Base-by-base conservation (phyloP, 768 basidiomycete species). In the Porphyrellus cyaneotinctus region DNA sequence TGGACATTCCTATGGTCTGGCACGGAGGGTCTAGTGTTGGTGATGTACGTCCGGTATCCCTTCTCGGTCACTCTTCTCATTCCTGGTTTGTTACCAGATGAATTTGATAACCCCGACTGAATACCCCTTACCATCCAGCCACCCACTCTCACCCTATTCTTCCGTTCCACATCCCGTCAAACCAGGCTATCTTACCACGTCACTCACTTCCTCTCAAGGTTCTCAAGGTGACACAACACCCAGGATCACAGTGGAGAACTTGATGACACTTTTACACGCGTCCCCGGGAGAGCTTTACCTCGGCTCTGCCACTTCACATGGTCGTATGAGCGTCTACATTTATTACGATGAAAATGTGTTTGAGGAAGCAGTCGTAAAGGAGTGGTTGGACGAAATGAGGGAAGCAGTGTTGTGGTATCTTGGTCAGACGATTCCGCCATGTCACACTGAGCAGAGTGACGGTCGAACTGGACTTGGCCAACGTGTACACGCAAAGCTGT, bases 41-140 rank as follows among this genome's bases (percentile, higher is more conserved):
- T 4, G 73, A 58, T 18, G 62, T 68, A 37, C 35, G 56, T 48
- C 38, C 17, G 6, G 12, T 31, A 5, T 38, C 5, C 13, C 36
- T n/a, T 1, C 2, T 18, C 23, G 20, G 2, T 26, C 3, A 6
- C 9, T 2, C 2, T 14, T 22, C 20, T 49, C 2, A 42, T 10
- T 41, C 3, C 10, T 12, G 2, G 13, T 20, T 3, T 13, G 9
- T 6, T 9, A 47, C 17, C 22, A 78, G 75, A n/a, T 70, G 17
- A 72, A 75, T 45, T 20, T 53, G 13, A 44, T 71, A 18, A 51
- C 69, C 41, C 75, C 78, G 18, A 57, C 48, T 2, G 58, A 69
- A 39, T 75, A 75, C 52, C 75, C 73, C 1, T 32, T 72, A 17
- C 53, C 54, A 26, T 70, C 22, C 30, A 59, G 35, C 26, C 53